A percentile compares a stretch with the other conserved stretches of the same genome.
Evolutionary conservation across 2,329 filamentous ascomycete species (phyloP).

Genomic region (Diaporthe sp.): DNA sequence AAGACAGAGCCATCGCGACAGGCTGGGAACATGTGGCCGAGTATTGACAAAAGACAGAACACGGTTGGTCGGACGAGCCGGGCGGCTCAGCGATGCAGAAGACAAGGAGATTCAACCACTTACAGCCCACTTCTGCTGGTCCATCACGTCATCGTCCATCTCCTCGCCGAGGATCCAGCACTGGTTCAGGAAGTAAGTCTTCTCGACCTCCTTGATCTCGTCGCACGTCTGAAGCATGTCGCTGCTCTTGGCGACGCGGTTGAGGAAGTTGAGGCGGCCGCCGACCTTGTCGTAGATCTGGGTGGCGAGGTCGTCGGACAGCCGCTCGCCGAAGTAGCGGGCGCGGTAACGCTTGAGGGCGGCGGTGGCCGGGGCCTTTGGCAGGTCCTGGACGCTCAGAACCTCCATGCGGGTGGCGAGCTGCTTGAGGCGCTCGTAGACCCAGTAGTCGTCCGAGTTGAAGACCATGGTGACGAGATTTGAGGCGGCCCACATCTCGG

Average conservation of each 20-base stretch:
- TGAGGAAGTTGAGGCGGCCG: constrained; percentile 89
- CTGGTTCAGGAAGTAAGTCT: constrained; percentile 83
- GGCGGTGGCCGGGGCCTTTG: constrained; percentile 81
- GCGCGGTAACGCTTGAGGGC: constrained; percentile 86
- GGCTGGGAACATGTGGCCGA: not conserved
- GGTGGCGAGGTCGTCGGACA: constrained; percentile 71
- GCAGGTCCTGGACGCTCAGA: constrained; percentile 85
- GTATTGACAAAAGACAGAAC: not conserved
- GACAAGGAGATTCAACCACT: constrained; percentile 52
- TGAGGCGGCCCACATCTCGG: constrained; percentile 95
- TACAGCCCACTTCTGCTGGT: constrained; percentile 90
- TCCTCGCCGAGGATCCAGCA: constrained; percentile 80
- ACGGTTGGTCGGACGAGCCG: not conserved
- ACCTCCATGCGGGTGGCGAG: constrained; percentile 96
- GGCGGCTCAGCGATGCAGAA: not conserved
- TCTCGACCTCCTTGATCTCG: constrained; percentile 75
- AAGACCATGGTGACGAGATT: constrained; percentile 93
- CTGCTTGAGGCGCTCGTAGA: constrained; percentile 94
- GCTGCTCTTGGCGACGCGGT: constrained; percentile 86
- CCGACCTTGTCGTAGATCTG: constrained; percentile 90
- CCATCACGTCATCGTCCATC: constrained; percentile 79
- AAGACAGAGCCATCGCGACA: not conserved
- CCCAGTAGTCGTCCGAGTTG: constrained; percentile 98
- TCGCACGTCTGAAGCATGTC: constrained; percentile 85
- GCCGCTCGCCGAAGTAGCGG: constrained; percentile 79